Evolutionary conservation across 306 rosid genomes (phyloP), one percentile per base, ranked within the genome.

Genomic region (Lathyrus oleraceus): DNA sequence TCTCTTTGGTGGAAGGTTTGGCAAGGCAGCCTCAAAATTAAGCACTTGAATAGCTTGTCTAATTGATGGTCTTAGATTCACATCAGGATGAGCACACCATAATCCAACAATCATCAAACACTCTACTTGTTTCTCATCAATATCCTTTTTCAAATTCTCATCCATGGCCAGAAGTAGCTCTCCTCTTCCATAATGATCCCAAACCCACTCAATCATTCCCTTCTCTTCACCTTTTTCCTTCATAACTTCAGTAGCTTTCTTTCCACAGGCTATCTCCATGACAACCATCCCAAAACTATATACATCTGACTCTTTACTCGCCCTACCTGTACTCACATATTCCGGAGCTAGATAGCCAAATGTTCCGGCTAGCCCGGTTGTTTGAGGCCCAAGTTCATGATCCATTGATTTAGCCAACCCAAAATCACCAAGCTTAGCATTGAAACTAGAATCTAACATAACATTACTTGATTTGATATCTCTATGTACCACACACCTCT

Each of bases 121-220:
- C 51, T 76, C 75, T 0, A 70, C 74, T 9, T 71, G 16, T 60
- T 67, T 66, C 25, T 17, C 71, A n/a, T 70, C 69, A 49, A 14
- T 65, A 4, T 71, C 67, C n/a, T 1, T 32, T 0, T 5, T 32
- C 25, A 80, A 5, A 8, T 14, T 80, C 74, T 30, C 78, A 65
- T 80, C 81, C 61, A 59, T 32, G 0, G 63, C 72, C 42, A 51
- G 10, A 42, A 14, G 13, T 23, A 81, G 5, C 5, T 80, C 75
- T 17, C 65, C 78, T 43, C 42, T 76, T 0, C 78, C 81, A 40
- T 75, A 71, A 42, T 30, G 76, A 67, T 80, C 65, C 84, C 81
- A 80, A 47, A 75, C 62, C 81, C 84, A 80, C 14, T 76, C 67
- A n/a, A 71, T 52, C 71, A 80, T 16, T 1, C 84, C 81, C 28